phyloP scores from a whole-genome alignment of 179 eudicot species.

The Pouteria campechiana region DNA sequence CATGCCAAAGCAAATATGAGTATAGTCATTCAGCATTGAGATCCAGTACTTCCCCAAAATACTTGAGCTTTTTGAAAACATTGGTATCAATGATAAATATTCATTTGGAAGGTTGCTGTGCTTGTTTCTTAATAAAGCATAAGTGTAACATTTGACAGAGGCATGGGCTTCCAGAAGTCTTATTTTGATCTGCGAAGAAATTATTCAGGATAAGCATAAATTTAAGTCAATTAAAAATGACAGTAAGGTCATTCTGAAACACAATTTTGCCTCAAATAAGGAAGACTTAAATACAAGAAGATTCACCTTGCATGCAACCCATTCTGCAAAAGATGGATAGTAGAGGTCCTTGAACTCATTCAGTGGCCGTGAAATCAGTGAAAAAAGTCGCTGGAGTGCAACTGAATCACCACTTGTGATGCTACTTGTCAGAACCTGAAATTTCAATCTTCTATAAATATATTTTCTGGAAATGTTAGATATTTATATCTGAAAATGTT shows the following conservation, averaged over 20 bases:
- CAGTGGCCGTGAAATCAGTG: conserved; percentile 80
- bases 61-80: conserved; percentile 76
- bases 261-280: not conserved
- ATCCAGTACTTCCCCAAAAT: conserved; percentile 79
- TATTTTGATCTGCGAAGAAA: conserved; percentile 58
- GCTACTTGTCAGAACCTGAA: conserved; percentile 78
- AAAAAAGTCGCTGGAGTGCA: conserved; percentile 84
- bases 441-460: too few relatives aligned
- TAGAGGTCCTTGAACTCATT: conserved; percentile 89
- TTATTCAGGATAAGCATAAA: too few relatives aligned
- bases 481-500: too few relatives aligned
- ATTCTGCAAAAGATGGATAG: conserved; percentile 98
- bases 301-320: conserved; percentile 99
- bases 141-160: conserved; percentile 92
- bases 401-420: conserved; percentile 82
- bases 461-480: too few relatives aligned
- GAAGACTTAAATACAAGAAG: conserved; percentile 5
- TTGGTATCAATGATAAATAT: conserved; percentile 68
- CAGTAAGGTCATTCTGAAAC: conserved; percentile 3
- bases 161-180: conserved; percentile 97
- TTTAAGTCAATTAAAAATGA: too few relatives aligned
- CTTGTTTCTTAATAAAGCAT: conserved; percentile 58
- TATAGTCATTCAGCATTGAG: conserved; percentile 66
- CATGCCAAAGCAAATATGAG: conserved; percentile 56
- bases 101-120: conserved; percentile 63